A percentile compares a stretch with the other conserved stretches of the same genome.
Evolutionary conservation across 2,329 filamentous ascomycete species (phyloP).

Genomic region (Ophiostoma perfectum): DNA sequence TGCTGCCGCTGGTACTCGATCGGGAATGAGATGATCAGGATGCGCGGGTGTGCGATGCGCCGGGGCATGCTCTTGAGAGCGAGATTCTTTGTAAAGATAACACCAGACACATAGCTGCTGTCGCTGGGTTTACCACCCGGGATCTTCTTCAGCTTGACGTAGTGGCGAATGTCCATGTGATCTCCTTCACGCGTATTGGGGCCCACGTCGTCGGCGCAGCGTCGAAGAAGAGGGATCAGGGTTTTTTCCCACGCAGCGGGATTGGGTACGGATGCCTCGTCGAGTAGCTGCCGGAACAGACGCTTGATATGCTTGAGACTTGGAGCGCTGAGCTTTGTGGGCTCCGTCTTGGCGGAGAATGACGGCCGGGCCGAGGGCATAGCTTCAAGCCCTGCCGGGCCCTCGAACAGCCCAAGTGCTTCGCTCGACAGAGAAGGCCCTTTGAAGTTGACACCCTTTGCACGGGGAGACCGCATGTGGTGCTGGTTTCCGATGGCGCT

Average conservation of each 20-base stretch:
- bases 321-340: conserved; percentile 68
- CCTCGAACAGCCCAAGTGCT: conserved; percentile 44
- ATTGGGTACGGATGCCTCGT: conserved; percentile 69
- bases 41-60: conserved; percentile 74
- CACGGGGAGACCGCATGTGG: conserved; percentile 67
- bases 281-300: conserved; percentile 74
- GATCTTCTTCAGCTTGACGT: conserved; percentile 95
- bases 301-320: conserved; percentile 84
- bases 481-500: conserved; percentile 55
- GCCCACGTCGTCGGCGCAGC: conserved; percentile 89
- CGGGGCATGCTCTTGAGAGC: conserved; percentile 95
- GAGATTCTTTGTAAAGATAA: conserved; percentile 96
- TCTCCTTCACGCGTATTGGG: conserved; percentile 87
- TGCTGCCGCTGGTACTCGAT: conserved; percentile 94
- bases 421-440: conserved; percentile 50
- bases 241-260: conserved; percentile 80
- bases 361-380: conserved; percentile 40
- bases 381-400: conserved; percentile 32
- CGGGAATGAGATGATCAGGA: conserved; percentile 88
- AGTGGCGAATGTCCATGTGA: conserved; percentile 95
- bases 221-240: conserved; percentile 80
- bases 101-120: conserved; percentile 91
- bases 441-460: conserved; percentile 53
- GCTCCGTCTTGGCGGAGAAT: not conserved
- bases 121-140: conserved; percentile 84